Base-by-base conservation (phyloP, 2,329 filamentous ascomycete genomes). In the Trichophaea hybrida region DNA sequence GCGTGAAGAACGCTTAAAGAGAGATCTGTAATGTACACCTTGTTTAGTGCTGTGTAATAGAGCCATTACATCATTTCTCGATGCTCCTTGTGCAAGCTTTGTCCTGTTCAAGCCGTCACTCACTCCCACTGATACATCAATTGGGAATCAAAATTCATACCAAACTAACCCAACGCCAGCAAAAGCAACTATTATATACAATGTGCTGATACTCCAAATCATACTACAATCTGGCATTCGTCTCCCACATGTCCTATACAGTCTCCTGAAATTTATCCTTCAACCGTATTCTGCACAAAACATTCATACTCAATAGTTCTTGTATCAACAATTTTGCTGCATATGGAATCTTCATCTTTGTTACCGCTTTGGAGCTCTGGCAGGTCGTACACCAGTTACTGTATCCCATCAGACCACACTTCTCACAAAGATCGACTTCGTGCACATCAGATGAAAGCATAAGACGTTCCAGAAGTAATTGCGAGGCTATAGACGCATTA, bases 261-360 rank as follows among this genome's bases (percentile, higher is more conserved):
- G 24, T 24, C 24, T 24, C 24, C 12, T 89, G 89, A 72, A 98
- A 98, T 74, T 97, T 88, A 71, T 98, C 93, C 69, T 88, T 88
- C 66, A 98, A 74, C 75, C 91, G 87, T 74, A 98, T 76, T 60
- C 86, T 79, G 61, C 94, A 91, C 63, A 90, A 86, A n/a, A 98
- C 88, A 72, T 98, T 98, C 93, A 98, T 98, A 72, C 88, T 94
- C 70, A 94, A 84, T 69, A 98, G 74, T 75, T 98, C 93, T 75
- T 98, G 93, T 53, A 97, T 88, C 59, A 98, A 75, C 70, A 98
- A 75, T 78, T 98, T 97, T 0, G 93, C 93, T 15, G 93, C 93
- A 73, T 98, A 98, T 37, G 93, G 93, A 79, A 98, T 94, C 37
- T 85, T 91, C 85, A 98, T 95, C 73, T 86, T 85, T 13, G 88